Evolutionary conservation across 202 grass and related monocot species (phyloP).

Genomic region (Zoysia matrella): DNA sequence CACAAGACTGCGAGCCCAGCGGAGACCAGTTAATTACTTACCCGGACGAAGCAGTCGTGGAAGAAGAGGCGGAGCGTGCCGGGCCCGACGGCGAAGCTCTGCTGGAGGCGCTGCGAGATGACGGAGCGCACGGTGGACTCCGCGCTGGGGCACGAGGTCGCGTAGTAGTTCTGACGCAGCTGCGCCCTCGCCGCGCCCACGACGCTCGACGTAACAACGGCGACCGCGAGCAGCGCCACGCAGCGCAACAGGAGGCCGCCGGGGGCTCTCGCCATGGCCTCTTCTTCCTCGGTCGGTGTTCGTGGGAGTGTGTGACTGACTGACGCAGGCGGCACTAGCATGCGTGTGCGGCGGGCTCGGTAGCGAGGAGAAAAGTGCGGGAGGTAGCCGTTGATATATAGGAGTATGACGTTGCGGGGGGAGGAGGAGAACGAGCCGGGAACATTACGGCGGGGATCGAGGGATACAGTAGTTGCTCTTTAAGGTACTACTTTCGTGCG

Average conservation of each 20-base stretch:
- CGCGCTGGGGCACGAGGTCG: conserved; percentile 69
- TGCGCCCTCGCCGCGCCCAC: conserved; percentile 35
- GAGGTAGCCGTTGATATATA: conserved; percentile 42
- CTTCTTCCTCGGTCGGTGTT: conserved; percentile 8
- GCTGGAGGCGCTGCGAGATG: conserved; percentile 65
- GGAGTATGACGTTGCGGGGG: background rate
- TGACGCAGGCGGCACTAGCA: background rate
- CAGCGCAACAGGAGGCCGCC: background rate
- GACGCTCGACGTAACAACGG: background rate
- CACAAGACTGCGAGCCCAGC: too few relatives aligned
- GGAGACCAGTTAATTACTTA: conserved; percentile 2
- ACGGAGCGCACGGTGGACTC: conserved; percentile 67
- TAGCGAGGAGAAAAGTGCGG: conserved; percentile 36
- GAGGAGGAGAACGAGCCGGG: background rate
- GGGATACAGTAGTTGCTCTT: background rate
- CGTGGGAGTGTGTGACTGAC: background rate
- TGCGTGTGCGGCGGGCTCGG: background rate
- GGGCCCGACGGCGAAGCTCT: conserved; percentile 78
- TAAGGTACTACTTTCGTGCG: too few relatives aligned
- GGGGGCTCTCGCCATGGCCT: background rate
- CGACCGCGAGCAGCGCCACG: background rate
- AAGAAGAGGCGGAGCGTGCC: conserved; percentile 94
- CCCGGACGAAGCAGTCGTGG: conserved; percentile 97
- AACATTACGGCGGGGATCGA: conserved; percentile 36
- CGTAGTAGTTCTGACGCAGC: conserved; percentile 74